A percentile compares a stretch with the other conserved stretches of the same genome.
These are phyloP conservation scores for Trichoderma citrinoviride DNA, from an alignment of 2,329 filamentous ascomycete species.

Conservation along the genomic window DNA sequence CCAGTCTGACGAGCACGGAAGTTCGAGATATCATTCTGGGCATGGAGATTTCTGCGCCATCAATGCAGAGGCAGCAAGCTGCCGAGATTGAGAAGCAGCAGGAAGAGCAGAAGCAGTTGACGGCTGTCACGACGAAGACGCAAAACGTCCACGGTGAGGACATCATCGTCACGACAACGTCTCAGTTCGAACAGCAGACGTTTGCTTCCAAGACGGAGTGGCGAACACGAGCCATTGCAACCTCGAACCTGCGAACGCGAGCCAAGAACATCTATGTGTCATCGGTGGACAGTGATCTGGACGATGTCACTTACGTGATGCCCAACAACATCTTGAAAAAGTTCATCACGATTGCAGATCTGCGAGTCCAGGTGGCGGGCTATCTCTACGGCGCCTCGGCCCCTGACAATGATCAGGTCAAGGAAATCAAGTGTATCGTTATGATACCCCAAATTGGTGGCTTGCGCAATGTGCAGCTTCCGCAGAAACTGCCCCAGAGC, in stretches of 20 bases:
- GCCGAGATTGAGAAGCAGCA: conserved; percentile 99
- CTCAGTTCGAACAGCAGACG: conserved; percentile 94
- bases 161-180: conserved; percentile 97
- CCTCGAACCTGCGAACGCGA: conserved; percentile 87
- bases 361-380: conserved; percentile 92
- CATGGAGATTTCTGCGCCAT: conserved; percentile 99
- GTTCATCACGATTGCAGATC: conserved; percentile 95
- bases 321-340: conserved; percentile 98
- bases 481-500: conserved; percentile 85
- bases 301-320: conserved; percentile 96
- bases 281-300: conserved; percentile 86
- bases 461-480: conserved; percentile 85
- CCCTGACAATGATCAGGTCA: conserved; percentile 92
- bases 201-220: conserved; percentile 99
- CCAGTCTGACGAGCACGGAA: conserved; percentile 93
- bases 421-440: conserved; percentile 94
- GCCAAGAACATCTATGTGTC: conserved; percentile 99
- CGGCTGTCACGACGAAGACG: conserved; percentile 95
- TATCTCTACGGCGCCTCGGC: conserved; percentile 93
- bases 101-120: conserved; percentile 93
- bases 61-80: conserved; percentile 96
- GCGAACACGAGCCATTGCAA: conserved; percentile 94
- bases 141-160: conserved; percentile 97
- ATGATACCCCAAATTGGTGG: conserved; percentile 97
- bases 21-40: conserved; percentile 97